Evolutionary conservation across 495 filamentous ascomycete genomes (phyloP), one percentile per base, ranked within the genome.

Genomic region (Lichenothelia convexa): DNA sequence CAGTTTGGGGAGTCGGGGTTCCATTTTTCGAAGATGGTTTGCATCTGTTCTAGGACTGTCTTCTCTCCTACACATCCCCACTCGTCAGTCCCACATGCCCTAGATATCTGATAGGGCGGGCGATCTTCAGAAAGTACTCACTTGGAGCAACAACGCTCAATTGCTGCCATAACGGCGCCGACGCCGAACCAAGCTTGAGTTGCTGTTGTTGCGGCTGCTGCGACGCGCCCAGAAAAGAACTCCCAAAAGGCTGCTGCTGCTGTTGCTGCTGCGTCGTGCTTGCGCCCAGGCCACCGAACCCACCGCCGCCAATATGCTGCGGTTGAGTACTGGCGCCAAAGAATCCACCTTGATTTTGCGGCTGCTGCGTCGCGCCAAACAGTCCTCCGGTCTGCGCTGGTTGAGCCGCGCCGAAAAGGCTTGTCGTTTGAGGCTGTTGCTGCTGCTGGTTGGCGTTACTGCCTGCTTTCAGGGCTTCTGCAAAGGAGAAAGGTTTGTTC

Each of bases 21-120:
- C 89, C 89, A 99, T 64, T 93, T 93, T 22, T 76, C 64, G 29
- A 69, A 63, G 40, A 94, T 66, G 16, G 75, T 65, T 35, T 70
- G 57, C 34, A 94, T 83, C 57, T 95, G 87, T 43, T 91, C 82
- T 12, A 73, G 70, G 11, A 93, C 73, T 17, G 80, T 72, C 46
- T 84, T 87, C 48, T 89, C 81, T 35, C 68, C 70, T 75, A 40
- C 18, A 12, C 4, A 34, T 34, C 22, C 18, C 32, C 15, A 34
- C n/a, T n/a, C n/a, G n/a, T n/a, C n/a, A n/a, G n/a, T n/a, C n/a
- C n/a, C n/a, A n/a, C n/a, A n/a, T n/a, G n/a, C n/a, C n/a, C n/a
- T n/a, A n/a, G n/a, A n/a, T n/a, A n/a, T n/a, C n/a, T n/a, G n/a
- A n/a, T n/a, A n/a, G n/a, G n/a, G n/a, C n/a, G n/a, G n/a, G n/a